phyloP scores from a whole-genome alignment of 345 rosid species.

The Syzygium jambos region DNA sequence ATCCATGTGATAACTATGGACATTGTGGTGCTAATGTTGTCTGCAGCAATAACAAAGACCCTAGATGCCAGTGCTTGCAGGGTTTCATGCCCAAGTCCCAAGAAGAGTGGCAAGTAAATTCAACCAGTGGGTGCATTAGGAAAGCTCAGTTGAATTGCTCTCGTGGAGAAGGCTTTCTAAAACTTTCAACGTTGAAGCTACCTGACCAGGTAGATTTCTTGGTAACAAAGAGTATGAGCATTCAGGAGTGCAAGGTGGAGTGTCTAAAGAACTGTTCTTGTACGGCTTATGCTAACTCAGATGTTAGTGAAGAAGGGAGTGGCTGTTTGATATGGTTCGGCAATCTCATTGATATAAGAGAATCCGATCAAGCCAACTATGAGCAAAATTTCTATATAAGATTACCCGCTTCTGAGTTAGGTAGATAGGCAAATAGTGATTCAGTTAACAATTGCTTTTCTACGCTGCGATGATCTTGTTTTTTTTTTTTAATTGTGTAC shows the following conservation, averaged over 20 bases:
- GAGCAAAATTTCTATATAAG: background rate
- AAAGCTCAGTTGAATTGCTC: too few species aligned
- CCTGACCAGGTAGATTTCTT: conserved; percentile 12
- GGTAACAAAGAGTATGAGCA: conserved; percentile 7
- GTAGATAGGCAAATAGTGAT: background rate
- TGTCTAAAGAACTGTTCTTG: conserved; percentile 27
- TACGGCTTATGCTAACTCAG: conserved; percentile 16
- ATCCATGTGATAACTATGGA: background rate
- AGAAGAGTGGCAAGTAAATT: conserved; percentile 13
- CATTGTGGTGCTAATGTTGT: background rate
- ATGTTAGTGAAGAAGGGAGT: conserved; percentile 11
- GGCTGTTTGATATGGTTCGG: conserved; percentile 24
- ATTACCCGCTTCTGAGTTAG: background rate
- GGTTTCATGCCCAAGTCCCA: conserved; percentile 25
- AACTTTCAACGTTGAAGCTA: background rate
- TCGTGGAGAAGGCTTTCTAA: background rate
- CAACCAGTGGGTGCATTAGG: conserved; percentile 26
- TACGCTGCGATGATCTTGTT: too few species aligned
- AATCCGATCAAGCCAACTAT: background rate
- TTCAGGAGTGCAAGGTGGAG: conserved; percentile 6
- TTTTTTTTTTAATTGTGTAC: too few species aligned
- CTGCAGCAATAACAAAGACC: background rate
- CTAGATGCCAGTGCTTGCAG: conserved; percentile 16
- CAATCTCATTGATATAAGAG: background rate
- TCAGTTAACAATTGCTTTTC: background rate